A percentile compares a stretch with the other conserved stretches of the same genome.
phyloP scores from a whole-genome alignment of 768 basidiomycete genomes.

The Neoboletus magnificus region DNA sequence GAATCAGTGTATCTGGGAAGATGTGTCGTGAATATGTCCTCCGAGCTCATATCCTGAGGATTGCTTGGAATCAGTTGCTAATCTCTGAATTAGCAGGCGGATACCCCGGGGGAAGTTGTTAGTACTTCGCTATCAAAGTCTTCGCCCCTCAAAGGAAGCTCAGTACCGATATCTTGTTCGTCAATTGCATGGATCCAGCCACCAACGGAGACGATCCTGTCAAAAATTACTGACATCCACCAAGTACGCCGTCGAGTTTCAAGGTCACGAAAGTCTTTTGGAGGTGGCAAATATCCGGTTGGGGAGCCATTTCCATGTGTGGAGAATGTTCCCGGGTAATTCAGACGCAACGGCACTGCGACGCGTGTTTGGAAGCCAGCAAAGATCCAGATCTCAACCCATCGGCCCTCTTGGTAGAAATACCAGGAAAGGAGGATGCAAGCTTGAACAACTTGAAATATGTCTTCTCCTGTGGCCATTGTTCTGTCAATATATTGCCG shows the following conservation, averaged over 20 bases:
- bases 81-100: slow-evolving; percentile 9
- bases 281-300: slow-evolving; percentile 77
- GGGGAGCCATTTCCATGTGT: slow-evolving; percentile 65
- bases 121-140: slow-evolving; percentile 77
- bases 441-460: slow-evolving; percentile 84
- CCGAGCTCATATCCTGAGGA: slow-evolving; percentile 65
- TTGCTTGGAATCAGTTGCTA: slow-evolving; percentile 65
- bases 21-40: slow-evolving; percentile 67
- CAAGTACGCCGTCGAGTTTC: slow-evolving; percentile 80
- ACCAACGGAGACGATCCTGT: slow-evolving; percentile 75
- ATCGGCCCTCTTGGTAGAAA: slow-evolving; percentile 84
- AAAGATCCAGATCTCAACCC: slow-evolving; percentile 93
- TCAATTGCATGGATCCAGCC: slow-evolving; percentile 87
- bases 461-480: slow-evolving; percentile 86
- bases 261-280: slow-evolving; percentile 69
- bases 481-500: slow-evolving; percentile 84
- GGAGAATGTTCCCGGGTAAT: slow-evolving; percentile 82
- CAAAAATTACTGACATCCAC: slow-evolving; percentile 91
- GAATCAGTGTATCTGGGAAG: slow-evolving; percentile 78
- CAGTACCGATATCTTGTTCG: slow-evolving; percentile 81
- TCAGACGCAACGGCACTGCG: slow-evolving; percentile 75
- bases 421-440: slow-evolving; percentile 87
- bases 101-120: slow-evolving; percentile 5
- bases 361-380: slow-evolving; percentile 82
- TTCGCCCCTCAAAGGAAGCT: slow-evolving; percentile 68